phyloP scores from a whole-genome alignment of 345 rosid genomes.

The Stellera chamaejasme region DNA sequence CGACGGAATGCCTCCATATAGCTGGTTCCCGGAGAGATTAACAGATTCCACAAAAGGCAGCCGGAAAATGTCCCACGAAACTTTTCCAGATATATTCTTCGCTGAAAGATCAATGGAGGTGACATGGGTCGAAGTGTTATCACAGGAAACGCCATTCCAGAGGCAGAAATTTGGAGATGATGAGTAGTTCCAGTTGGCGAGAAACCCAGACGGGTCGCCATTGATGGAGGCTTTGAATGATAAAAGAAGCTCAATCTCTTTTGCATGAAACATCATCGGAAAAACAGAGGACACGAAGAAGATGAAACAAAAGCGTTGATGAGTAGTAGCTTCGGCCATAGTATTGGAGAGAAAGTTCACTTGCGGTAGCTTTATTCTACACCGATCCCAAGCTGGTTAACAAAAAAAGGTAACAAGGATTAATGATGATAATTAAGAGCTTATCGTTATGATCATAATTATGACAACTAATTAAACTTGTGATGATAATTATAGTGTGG shows the following conservation, averaged over 20 bases:
- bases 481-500: too few species aligned
- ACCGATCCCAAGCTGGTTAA: slow-evolving; percentile 42
- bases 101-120: slow-evolving; percentile 37
- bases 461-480: slow-evolving; percentile 1
- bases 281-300: slow-evolving; percentile 32
- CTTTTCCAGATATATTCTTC: slow-evolving; percentile 57
- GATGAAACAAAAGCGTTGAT: slow-evolving; percentile 20
- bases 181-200: slow-evolving; percentile 53
- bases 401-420: not conserved
- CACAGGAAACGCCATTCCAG: slow-evolving; percentile 73
- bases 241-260: slow-evolving; percentile 55
- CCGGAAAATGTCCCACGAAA: slow-evolving; percentile 36
- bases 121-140: slow-evolving; percentile 36
- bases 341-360: slow-evolving; percentile 14
- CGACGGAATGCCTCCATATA: slow-evolving; percentile 44
- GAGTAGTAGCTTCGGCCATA: slow-evolving; percentile 15
- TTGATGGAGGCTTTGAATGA: slow-evolving; percentile 53
- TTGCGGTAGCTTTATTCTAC: slow-evolving; percentile 11
- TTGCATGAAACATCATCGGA: slow-evolving; percentile 21
- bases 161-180: slow-evolving; percentile 42
- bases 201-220: slow-evolving; percentile 62
- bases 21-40: slow-evolving; percentile 59
- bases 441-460: not conserved
- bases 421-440: not conserved
- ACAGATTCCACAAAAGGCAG: slow-evolving; percentile 45